Evolutionary conservation across 768 basidiomycete species (phyloP).

Genomic region (Udeniomyces megalosporus): DNA sequence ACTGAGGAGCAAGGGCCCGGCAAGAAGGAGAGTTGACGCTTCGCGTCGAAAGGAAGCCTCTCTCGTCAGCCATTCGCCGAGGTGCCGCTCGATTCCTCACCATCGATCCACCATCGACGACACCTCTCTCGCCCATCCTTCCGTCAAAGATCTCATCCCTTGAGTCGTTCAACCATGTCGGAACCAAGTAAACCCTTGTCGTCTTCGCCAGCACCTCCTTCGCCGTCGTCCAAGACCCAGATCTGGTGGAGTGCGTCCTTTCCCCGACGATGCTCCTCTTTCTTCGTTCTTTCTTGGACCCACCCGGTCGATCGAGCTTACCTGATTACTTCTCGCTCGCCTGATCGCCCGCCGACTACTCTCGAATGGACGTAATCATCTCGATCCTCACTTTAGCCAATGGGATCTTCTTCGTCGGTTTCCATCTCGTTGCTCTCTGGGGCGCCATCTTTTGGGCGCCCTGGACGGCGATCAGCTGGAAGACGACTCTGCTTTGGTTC

Average conservation of each 20-base stretch:
- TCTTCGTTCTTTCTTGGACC: conserved; percentile 17
- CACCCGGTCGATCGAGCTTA: too few relatives aligned
- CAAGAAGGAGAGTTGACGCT: too few relatives aligned
- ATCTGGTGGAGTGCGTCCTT: conserved; percentile 25
- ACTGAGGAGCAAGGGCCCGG: too few relatives aligned
- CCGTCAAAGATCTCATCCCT: too few relatives aligned
- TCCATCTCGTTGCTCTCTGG: conserved; percentile 43
- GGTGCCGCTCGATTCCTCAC: too few relatives aligned
- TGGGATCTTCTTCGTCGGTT: conserved; percentile 40
- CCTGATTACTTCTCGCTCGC: too few relatives aligned
- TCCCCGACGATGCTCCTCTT: not conserved
- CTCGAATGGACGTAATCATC: not conserved
- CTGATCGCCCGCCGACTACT: too few relatives aligned
- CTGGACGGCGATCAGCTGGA: conserved; percentile 32
- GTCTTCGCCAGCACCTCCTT: not conserved
- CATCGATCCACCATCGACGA: too few relatives aligned
- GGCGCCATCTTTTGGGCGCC: conserved; percentile 41
- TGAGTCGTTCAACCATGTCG: too few relatives aligned
- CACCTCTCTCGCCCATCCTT: too few relatives aligned
- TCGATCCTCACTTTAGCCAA: conserved; percentile 27
- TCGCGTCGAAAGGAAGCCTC: too few relatives aligned
- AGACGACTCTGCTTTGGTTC: conserved; percentile 41
- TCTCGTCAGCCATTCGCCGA: too few relatives aligned
- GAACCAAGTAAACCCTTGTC: not conserved
- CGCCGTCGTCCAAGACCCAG: conserved; percentile 7